These are phyloP conservation scores for Bombardia bombarda DNA, from an alignment of 495 filamentous ascomycete genomes.

Conservation along the genomic window DNA sequence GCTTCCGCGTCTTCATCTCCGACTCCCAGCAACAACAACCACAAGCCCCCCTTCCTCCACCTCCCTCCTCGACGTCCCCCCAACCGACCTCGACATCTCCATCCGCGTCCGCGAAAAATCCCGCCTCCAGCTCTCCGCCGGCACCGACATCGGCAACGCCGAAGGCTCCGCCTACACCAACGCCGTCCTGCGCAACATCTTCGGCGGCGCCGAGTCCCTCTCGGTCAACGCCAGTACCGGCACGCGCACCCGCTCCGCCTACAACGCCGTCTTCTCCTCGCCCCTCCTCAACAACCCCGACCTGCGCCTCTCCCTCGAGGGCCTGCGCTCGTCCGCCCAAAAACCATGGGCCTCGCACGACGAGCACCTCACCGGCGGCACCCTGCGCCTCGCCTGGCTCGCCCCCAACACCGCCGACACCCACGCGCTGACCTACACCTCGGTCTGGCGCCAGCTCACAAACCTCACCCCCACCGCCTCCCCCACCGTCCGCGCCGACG, in stretches of 20 bases:
- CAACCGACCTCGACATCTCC: constrained; percentile 71
- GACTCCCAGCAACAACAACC: constrained; percentile 33
- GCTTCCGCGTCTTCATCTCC: constrained; percentile 74
- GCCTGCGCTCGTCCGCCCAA: constrained; percentile 67
- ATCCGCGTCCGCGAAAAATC: constrained; percentile 70
- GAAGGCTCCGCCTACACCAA: constrained; percentile 90
- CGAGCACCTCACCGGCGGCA: constrained; percentile 75
- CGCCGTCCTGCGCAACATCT: constrained; percentile 77
- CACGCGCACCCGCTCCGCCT: constrained; percentile 81
- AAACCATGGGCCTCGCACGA: constrained; percentile 92
- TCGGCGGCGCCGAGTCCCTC: constrained; percentile 89
- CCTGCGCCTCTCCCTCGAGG: constrained; percentile 65
- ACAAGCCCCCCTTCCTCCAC: too few species aligned
- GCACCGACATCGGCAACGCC: constrained; percentile 82
- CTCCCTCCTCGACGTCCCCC: constrained; percentile 49
- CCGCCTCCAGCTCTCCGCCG: constrained; percentile 75
- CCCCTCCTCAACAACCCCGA: constrained; percentile 76
- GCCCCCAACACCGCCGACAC: constrained; percentile 49
- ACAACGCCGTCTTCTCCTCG: constrained; percentile 72
- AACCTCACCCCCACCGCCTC: constrained; percentile 65
- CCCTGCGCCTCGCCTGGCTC: constrained; percentile 65
- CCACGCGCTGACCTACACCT: constrained; percentile 72
- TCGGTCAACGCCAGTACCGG: constrained; percentile 74
- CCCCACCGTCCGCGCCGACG: constrained; percentile 70
- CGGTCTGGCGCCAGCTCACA: constrained; percentile 83